Conservation (phyloP, 2,329 filamentous ascomycete species). For the Mariannaea sp. region DNA sequence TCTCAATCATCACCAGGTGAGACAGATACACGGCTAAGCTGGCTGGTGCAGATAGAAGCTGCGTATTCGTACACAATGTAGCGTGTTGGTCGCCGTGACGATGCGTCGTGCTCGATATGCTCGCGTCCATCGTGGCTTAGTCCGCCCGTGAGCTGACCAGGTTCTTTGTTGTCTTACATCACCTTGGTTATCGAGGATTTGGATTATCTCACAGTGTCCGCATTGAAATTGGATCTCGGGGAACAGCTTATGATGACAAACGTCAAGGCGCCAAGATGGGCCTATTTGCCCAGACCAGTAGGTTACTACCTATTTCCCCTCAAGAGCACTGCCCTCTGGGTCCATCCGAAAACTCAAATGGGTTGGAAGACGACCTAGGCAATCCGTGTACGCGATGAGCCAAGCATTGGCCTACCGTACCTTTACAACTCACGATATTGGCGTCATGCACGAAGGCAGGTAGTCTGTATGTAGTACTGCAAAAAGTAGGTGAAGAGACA, state of each 20-base stretch:
- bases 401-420: background rate
- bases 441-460: background rate
- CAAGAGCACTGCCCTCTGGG: slow-evolving; percentile 18
- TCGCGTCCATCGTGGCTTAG: slow-evolving; percentile 16
- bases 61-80: background rate
- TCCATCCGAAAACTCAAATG: background rate
- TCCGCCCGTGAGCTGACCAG: slow-evolving; percentile 6
- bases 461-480: slow-evolving; percentile 3
- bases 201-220: background rate
- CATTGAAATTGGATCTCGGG: background rate
- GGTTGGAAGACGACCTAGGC: too few relatives aligned
- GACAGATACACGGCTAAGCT: too few relatives aligned
- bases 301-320: background rate
- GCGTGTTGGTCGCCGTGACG: background rate
- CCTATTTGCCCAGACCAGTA: background rate
- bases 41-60: slow-evolving; percentile 2
- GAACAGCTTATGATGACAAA: background rate
- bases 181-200: background rate
- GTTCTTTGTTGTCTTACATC: slow-evolving; percentile 9
- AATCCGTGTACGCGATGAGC: background rate
- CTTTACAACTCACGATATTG: slow-evolving; percentile 2
- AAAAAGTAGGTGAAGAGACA: background rate
- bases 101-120: slow-evolving; percentile 1
- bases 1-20: background rate
- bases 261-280: background rate